These are phyloP conservation scores for Amphirosellinia nigrospora DNA, from an alignment of 495 filamentous ascomycete species.

Conservation along the genomic window DNA sequence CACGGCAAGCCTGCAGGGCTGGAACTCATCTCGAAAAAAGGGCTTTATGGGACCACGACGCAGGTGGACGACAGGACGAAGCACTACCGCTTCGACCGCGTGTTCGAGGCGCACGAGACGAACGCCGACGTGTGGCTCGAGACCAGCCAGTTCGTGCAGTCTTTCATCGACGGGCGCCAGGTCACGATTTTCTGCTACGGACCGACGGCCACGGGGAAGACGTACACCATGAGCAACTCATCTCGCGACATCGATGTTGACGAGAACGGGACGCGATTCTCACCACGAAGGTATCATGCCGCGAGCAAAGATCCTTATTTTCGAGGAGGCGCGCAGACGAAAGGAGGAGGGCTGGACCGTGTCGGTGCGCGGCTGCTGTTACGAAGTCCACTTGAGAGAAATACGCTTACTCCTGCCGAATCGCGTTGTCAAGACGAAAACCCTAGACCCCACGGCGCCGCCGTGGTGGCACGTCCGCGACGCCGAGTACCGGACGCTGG, in stretches of 20 bases:
- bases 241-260: conserved; percentile 49
- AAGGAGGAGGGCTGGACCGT: conserved; percentile 89
- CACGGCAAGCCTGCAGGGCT: conserved; percentile 58
- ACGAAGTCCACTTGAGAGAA: conserved; percentile 96
- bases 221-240: conserved; percentile 87
- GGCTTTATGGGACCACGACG: conserved; percentile 51
- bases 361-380: conserved; percentile 86
- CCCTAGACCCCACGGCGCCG: not conserved
- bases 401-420: conserved; percentile 83
- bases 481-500: conserved; percentile 18
- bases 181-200: conserved; percentile 98
- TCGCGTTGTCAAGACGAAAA: conserved; percentile 76
- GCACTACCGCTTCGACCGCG: conserved; percentile 83
- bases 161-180: conserved; percentile 92
- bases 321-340: conserved; percentile 76
- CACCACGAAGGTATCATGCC: conserved; percentile 97
- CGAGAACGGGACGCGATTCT: conserved; percentile 71
- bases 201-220: conserved; percentile 93
- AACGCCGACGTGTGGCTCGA: conserved; percentile 90
- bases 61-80: conserved; percentile 67
- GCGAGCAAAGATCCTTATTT: conserved; percentile 86
- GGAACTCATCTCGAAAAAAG: conserved; percentile 53
- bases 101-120: conserved; percentile 75
- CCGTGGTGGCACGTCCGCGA: conserved; percentile 19
- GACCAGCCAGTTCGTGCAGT: conserved; percentile 92